A percentile compares a stretch with the other conserved stretches of the same genome.
These are phyloP conservation scores for Oryza punctata DNA, from an alignment of 176 grass and related monocot species.

Conservation along the genomic window DNA sequence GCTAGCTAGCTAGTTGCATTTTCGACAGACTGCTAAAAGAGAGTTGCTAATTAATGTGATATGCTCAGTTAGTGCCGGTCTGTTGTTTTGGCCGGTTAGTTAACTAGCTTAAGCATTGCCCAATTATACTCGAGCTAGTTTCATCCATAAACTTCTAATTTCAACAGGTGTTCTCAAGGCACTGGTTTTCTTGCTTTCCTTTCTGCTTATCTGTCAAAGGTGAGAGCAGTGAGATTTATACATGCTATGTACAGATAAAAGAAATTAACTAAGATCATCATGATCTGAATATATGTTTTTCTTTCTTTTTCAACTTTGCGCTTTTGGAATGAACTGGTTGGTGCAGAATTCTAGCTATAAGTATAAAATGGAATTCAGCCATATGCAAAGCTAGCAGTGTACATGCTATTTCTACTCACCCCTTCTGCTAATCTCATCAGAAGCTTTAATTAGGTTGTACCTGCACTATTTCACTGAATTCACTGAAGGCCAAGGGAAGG, in stretches of 20 bases:
- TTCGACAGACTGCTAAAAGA: not conserved
- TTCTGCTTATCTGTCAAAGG: not conserved
- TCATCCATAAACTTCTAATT: not conserved
- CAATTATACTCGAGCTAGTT: not conserved
- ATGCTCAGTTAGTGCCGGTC: not conserved
- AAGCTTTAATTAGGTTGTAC: slow-evolving; percentile 11
- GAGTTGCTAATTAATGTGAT: not conserved
- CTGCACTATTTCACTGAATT: slow-evolving; percentile 26
- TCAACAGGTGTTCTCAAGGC: not conserved
- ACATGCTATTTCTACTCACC: not conserved
- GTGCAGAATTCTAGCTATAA: not conserved
- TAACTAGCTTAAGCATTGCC: not conserved
- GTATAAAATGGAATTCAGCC: slow-evolving; percentile 6
- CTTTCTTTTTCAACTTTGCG: not conserved
- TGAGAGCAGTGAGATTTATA: not conserved
- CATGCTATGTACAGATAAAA: not conserved
- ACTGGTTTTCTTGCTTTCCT: not conserved
- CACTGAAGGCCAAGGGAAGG: slow-evolving; percentile 11
- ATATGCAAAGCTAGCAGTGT: not conserved
- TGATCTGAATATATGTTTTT: not conserved
- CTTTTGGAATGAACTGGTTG: not conserved
- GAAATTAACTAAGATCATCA: not conserved
- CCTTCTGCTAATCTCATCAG: slow-evolving; percentile 1
- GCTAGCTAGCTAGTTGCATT: not conserved
- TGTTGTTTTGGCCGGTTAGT: not conserved